Evolutionary conservation across 1,139 yeast species (phyloP), one percentile per base, ranked within the genome.

Genomic region (Yamadazyma diospyri): DNA sequence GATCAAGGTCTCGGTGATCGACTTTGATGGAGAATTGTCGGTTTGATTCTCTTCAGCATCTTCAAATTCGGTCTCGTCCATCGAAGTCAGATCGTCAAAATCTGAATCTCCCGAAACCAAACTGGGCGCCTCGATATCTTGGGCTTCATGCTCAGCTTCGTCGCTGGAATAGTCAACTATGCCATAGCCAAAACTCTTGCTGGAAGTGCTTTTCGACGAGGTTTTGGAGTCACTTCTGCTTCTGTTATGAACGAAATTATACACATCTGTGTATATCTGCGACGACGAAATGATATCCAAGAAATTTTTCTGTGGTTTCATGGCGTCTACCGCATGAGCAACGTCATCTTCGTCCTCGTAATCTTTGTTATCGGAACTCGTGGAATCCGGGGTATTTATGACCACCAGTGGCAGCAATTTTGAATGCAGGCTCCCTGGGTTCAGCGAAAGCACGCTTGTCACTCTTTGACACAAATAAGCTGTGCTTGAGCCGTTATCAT

Each of bases 301-400:
- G 3, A 45, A 17, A 23, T 33, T 36, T 26, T 35, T 43, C 12
- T 33, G 47, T 5, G 42, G 39, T 19, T 34, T 29, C 16, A 33
- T 22, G 6, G 32, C 23, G 12, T 37, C 43, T 4, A 34, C 40
- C 0, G 39, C 32, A 4, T 19, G 32, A 9, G 47, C 49, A 30
- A 42, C 34, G 26, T 45, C 48, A 8, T 27, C 30, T 14, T 39
- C 42, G 4, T 40, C 45, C 2, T 42, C 45, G n/a, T n/a, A n/a
- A n/a, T n/a, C n/a, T n/a, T n/a, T 27, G 6, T 23, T 16, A 3
- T 17, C 21, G 12, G 12, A 10, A 3, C 5, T 15, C 14, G 13
- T 25, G 9, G 12, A 4, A 12, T 25, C 26, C 9, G 15, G 23
- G 12, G 19, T 5, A 8, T 2, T 8, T 14, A n/a, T n/a, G n/a